Percentiles rank a stretch among this genome's conserved stretches.
Conservation (phyloP, 2,329 filamentous ascomycete species). For the Sarocladium brachiariae region DNA sequence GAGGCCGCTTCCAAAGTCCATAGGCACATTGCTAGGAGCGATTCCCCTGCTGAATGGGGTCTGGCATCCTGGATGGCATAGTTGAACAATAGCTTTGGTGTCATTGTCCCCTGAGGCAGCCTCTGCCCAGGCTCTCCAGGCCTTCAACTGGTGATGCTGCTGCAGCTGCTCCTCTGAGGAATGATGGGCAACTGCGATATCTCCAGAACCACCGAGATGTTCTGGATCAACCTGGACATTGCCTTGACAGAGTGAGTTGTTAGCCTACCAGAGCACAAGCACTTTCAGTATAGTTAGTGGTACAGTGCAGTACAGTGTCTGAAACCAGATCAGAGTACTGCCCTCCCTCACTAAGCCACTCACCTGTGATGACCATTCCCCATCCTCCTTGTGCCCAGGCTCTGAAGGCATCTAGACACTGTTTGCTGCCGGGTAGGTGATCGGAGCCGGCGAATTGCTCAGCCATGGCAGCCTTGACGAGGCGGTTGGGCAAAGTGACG, state of each 20-base stretch:
- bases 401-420: conserved; percentile 38
- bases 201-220: conserved; percentile 28
- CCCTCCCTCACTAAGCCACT: too few species aligned
- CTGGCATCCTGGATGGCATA: conserved; percentile 42
- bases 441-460: conserved; percentile 34
- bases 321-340: too few species aligned
- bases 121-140: conserved; percentile 32
- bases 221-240: conserved; percentile 37
- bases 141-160: conserved; percentile 20
- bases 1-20: conserved; percentile 33
- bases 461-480: conserved; percentile 45
- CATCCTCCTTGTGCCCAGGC: conserved; percentile 48
- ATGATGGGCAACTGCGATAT: conserved; percentile 19
- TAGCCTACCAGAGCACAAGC: neutral
- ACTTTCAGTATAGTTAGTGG: neutral
- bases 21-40: conserved; percentile 35
- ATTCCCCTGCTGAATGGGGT: conserved; percentile 28
- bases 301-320: too few species aligned
- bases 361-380: conserved; percentile 42
- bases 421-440: conserved; percentile 33
- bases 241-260: conserved; percentile 17
- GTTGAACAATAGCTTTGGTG: conserved; percentile 35
- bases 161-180: conserved; percentile 23
- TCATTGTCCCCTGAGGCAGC: conserved; percentile 23
- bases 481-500: conserved; percentile 47